These are phyloP conservation scores for Boehmeria nivea DNA, from an alignment of 306 rosid species.

Conservation along the genomic window DNA sequence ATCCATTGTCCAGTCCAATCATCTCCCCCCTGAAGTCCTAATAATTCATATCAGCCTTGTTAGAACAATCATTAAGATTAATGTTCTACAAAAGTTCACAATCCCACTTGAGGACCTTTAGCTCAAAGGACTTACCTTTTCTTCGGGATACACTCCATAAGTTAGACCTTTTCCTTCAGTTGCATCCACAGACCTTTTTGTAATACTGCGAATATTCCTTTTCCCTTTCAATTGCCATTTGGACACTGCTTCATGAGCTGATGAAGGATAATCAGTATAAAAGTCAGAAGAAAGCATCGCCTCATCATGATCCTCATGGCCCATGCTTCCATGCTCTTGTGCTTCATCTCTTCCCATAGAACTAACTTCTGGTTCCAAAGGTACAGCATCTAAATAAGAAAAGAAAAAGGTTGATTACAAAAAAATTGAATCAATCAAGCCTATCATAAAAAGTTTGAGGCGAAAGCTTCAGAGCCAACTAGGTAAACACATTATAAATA, in stretches of 20 bases:
- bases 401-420: background rate
- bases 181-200: slow-evolving; percentile 47
- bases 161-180: slow-evolving; percentile 35
- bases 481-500: too few relatives aligned
- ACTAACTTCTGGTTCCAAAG: slow-evolving; percentile 50
- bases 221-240: slow-evolving; percentile 95
- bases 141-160: slow-evolving; percentile 54
- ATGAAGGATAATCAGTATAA: slow-evolving; percentile 46
- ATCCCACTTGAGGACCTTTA: slow-evolving; percentile 24
- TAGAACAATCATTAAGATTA: slow-evolving; percentile 35
- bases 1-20: slow-evolving; percentile 50
- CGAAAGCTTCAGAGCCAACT: too few relatives aligned
- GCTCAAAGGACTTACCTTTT: slow-evolving; percentile 34
- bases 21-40: slow-evolving; percentile 28
- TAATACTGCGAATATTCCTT: slow-evolving; percentile 73
- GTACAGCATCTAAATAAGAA: slow-evolving; percentile 30
- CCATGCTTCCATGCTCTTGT: slow-evolving; percentile 61
- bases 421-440: too few relatives aligned
- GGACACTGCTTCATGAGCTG: slow-evolving; percentile 72
- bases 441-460: too few relatives aligned
- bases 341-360: slow-evolving; percentile 36
- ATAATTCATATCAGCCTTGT: slow-evolving; percentile 29
- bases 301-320: slow-evolving; percentile 67
- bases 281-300: slow-evolving; percentile 56
- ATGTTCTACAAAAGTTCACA: slow-evolving; percentile 24